phyloP scores from a whole-genome alignment of 371 early-diverging fungal species.

The Amoeboaphelidium occidentale region DNA sequence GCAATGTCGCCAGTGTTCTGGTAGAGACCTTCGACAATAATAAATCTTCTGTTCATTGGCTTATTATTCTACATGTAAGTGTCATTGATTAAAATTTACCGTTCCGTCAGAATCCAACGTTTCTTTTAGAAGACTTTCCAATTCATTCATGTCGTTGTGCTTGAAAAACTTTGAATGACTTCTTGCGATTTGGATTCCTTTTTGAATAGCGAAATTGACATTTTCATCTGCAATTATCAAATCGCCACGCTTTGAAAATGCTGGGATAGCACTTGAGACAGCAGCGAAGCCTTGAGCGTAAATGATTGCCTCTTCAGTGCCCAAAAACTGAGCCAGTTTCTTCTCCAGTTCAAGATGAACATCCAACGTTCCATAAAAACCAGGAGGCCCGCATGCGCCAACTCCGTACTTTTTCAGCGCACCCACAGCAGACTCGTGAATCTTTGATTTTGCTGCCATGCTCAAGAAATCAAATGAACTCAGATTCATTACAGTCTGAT shows the following conservation, averaged over 20 bases:
- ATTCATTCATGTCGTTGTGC: conserved; percentile 88
- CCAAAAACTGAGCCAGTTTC: conserved; percentile 63
- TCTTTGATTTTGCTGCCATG: conserved; percentile 30
- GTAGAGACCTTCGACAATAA: conserved; percentile 92
- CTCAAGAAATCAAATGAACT: conserved; percentile 72
- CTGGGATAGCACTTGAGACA: conserved; percentile 82
- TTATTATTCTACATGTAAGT: conserved; percentile 32
- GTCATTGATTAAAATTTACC: neutral
- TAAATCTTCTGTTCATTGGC: conserved; percentile 64
- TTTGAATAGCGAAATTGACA: conserved; percentile 64
- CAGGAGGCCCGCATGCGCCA: conserved; percentile 92
- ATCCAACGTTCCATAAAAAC: conserved; percentile 99
- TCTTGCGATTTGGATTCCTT: conserved; percentile 71
- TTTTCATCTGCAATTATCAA: conserved; percentile 82
- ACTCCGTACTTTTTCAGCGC: conserved; percentile 92
- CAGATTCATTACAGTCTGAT: conserved; percentile 36
- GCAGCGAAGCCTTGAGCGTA: conserved; percentile 95
- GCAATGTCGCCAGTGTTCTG: conserved; percentile 77
- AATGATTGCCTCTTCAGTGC: conserved; percentile 75
- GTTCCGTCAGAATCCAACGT: conserved; percentile 22
- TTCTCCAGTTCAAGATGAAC: conserved; percentile 91
- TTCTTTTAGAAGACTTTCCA: conserved; percentile 60
- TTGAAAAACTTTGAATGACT: conserved; percentile 67
- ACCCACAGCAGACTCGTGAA: conserved; percentile 48
- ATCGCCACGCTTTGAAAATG: conserved; percentile 93